Percentiles rank a stretch among this genome's conserved stretches.
These are phyloP conservation scores for Heritiera fomes DNA, from an alignment of 345 rosid genomes.

Conservation along the genomic window DNA sequence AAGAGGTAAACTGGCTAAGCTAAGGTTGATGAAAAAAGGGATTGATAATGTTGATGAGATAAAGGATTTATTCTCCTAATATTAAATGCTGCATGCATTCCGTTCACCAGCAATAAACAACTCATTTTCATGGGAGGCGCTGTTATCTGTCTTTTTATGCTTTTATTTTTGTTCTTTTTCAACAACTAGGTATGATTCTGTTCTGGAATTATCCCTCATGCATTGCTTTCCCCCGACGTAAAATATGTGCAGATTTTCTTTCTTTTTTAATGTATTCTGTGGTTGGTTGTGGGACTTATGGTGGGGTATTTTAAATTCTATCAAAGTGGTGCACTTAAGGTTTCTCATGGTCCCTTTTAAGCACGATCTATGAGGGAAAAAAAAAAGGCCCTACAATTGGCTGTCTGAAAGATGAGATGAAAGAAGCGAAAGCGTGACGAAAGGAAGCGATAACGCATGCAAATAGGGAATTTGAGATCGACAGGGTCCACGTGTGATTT, in stretches of 20 bases:
- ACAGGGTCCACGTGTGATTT: slow-evolving; percentile 55
- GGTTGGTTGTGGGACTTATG: slow-evolving; percentile 38
- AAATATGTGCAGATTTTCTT: slow-evolving; percentile 28
- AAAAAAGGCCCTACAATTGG: slow-evolving; percentile 13
- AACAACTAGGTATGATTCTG: slow-evolving; percentile 60
- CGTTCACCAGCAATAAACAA: slow-evolving; percentile 30
- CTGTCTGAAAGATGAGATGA: slow-evolving; percentile 40
- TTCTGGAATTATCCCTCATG: slow-evolving; percentile 76
- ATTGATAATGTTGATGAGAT: background rate
- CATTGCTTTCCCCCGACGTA: slow-evolving; percentile 92
- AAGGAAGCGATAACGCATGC: slow-evolving; percentile 41
- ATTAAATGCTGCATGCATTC: slow-evolving; percentile 38
- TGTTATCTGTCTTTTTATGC: slow-evolving; percentile 39
- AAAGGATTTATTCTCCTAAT: background rate
- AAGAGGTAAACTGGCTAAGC: background rate
- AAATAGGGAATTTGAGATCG: slow-evolving; percentile 24
- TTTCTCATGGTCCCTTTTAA: slow-evolving; percentile 24
- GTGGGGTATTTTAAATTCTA: slow-evolving; percentile 34
- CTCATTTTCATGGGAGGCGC: slow-evolving; percentile 19
- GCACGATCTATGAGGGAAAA: slow-evolving; percentile 21
- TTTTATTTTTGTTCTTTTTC: slow-evolving; percentile 34
- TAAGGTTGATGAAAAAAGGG: too few species aligned
- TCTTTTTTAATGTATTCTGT: background rate
- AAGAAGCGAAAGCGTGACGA: slow-evolving; percentile 67
- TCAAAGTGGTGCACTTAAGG: slow-evolving; percentile 56